Percentiles rank a stretch among this genome's conserved stretches.
Conservation (phyloP, 1,139 yeast genomes). For the Entelexis paramagnoliae region DNA sequence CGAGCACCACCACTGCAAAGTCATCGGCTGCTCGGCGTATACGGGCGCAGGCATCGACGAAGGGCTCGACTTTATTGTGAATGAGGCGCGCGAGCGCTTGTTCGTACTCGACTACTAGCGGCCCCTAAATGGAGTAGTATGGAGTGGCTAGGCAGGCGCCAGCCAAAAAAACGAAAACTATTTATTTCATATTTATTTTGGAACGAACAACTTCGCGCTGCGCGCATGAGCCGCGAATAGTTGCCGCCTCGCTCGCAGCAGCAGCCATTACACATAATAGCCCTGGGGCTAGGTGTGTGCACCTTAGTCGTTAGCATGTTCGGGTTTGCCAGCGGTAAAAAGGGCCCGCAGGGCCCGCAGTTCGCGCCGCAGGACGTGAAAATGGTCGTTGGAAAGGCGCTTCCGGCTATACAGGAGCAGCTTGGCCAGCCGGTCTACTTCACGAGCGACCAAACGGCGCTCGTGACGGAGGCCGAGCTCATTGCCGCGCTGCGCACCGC, state of each 20-base stretch:
- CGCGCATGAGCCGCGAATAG: too few relatives aligned
- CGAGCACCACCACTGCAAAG: slow-evolving; percentile 37
- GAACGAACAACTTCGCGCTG: too few relatives aligned
- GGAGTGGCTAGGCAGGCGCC: neutral
- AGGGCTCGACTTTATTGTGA: slow-evolving; percentile 40
- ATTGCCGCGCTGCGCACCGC: neutral
- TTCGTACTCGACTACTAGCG: slow-evolving; percentile 12
- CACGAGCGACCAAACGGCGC: neutral
- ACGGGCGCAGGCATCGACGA: slow-evolving; percentile 39
- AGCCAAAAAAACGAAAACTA: neutral
- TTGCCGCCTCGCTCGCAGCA: too few relatives aligned
- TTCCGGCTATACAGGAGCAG: slow-evolving; percentile 5
- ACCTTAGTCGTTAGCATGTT: slow-evolving; percentile 1
- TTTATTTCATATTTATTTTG: neutral
- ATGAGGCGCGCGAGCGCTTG: slow-evolving; percentile 28
- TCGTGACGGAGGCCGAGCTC: slow-evolving; percentile 10
- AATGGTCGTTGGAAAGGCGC: slow-evolving; percentile 9
- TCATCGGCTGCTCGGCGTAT: slow-evolving; percentile 41
- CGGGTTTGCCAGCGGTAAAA: slow-evolving; percentile 5
- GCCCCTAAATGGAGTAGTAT: neutral
- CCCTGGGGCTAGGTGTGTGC: too few relatives aligned
- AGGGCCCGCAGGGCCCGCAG: slow-evolving; percentile 3
- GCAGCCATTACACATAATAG: too few relatives aligned
- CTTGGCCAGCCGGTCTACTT: slow-evolving; percentile 13
- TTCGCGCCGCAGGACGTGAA: slow-evolving; percentile 13